Conservation (phyloP, 202 grass and related monocot species). For the Alloteropsis angusta region DNA sequence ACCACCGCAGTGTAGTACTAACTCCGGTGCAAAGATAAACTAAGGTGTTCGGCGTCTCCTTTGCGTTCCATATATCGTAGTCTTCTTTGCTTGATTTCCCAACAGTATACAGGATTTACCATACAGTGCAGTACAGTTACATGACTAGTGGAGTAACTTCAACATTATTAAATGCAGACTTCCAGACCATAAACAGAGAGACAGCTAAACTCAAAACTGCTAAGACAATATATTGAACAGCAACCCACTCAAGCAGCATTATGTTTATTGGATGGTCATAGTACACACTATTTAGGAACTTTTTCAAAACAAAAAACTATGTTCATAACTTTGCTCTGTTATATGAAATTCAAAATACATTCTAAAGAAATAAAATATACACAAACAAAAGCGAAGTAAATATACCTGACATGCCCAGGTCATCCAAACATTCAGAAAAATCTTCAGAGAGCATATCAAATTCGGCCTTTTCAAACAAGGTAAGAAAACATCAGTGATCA, state of each 20-base stretch:
- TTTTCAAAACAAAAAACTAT: not conserved
- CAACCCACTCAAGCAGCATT: not conserved
- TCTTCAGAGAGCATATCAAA: constrained; percentile 89
- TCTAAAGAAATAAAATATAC: not conserved
- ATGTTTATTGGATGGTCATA: not conserved
- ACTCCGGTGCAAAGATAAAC: not conserved
- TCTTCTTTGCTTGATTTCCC: not conserved
- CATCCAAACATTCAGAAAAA: constrained; percentile 73
- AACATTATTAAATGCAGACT: not conserved
- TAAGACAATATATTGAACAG: not conserved
- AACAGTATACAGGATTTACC: not conserved
- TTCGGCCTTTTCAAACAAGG: constrained; percentile 48
- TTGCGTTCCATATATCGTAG: not conserved
- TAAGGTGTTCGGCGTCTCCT: not conserved
- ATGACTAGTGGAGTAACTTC: not conserved
- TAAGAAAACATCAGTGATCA: constrained; percentile 23
- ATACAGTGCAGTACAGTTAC: not conserved
- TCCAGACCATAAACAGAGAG: not conserved
- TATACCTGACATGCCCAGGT: constrained; percentile 59
- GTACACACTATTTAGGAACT: not conserved
- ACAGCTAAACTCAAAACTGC: not conserved
- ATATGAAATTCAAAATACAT: not conserved
- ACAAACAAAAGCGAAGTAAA: constrained; percentile 8
- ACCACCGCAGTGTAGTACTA: not conserved
- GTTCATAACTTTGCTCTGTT: not conserved